Evolutionary conservation across 2,329 filamentous ascomycete species (phyloP).

Genomic region (Graphiopsis chlorocephala): DNA sequence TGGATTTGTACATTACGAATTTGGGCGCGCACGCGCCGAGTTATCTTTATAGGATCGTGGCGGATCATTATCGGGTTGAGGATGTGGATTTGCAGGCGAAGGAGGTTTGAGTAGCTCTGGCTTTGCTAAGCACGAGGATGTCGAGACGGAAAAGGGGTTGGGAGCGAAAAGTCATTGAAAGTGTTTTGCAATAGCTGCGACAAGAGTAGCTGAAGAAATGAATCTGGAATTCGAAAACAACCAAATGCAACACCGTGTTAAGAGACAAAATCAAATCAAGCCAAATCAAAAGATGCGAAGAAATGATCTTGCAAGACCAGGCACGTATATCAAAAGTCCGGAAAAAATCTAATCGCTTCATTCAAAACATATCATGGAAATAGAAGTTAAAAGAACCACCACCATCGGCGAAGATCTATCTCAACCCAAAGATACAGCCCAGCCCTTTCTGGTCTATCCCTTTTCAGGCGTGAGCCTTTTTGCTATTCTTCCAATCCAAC

Average conservation of each 20-base stretch:
- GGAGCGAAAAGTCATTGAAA: not conserved
- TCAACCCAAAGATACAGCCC: not conserved
- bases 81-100: slow-evolving; percentile 55
- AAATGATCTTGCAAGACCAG: too few relatives aligned
- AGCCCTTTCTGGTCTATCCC: not conserved
- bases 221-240: too few relatives aligned
- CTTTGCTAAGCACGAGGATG: not conserved
- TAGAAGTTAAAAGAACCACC: not conserved
- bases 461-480: slow-evolving; percentile 2
- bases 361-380: not conserved
- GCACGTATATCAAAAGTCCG: not conserved
- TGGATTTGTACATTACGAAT: slow-evolving; percentile 85
- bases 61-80: slow-evolving; percentile 72
- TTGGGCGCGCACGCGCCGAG: slow-evolving; percentile 69
- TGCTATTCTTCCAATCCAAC: not conserved
- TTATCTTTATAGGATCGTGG: slow-evolving; percentile 70
- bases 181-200: not conserved
- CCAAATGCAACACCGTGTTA: too few relatives aligned
- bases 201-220: not conserved
- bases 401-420: not conserved
- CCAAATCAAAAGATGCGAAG: too few relatives aligned
- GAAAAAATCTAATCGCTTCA: not conserved
- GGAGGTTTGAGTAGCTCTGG: not conserved
- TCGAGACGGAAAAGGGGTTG: too few relatives aligned
- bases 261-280: too few relatives aligned